Evolutionary conservation across 805 yeast species (phyloP).

Genomic region (Kazachstania psychrophila): DNA sequence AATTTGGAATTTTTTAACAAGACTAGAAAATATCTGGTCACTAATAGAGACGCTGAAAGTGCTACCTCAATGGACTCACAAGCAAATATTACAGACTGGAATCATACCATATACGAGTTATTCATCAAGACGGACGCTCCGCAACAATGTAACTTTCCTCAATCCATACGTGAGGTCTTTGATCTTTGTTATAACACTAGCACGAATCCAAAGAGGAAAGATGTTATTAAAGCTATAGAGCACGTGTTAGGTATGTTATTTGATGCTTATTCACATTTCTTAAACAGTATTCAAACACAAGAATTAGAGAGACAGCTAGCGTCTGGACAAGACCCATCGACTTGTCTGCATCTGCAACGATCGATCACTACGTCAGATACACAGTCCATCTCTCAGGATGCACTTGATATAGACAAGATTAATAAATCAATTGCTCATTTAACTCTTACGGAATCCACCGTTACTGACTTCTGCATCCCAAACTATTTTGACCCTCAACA

Average conservation of each 20-base stretch:
- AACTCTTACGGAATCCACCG: no score
- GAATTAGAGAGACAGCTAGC: no score
- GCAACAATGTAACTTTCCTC: constrained; percentile 27
- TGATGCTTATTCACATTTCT: constrained; percentile 20
- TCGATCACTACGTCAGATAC: no score
- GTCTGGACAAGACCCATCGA: no score
- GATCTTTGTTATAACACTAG: constrained; percentile 10
- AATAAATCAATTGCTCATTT: neutral
- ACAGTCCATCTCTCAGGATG: neutral
- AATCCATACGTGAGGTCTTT: constrained; percentile 15
- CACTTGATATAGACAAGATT: neutral
- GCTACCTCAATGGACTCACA: neutral
- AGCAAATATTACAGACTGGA: constrained; percentile 15
- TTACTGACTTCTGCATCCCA: no score
- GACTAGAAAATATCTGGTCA: constrained; percentile 7
- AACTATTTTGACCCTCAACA: no score
- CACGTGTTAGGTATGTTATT: constrained; percentile 21
- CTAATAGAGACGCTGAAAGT: constrained; percentile 5
- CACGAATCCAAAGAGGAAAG: constrained; percentile 13
- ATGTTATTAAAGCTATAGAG: constrained; percentile 18
- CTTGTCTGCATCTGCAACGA: no score
- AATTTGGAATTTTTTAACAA: constrained; percentile 22
- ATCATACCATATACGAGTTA: constrained; percentile 13
- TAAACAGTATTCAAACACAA: constrained; percentile 2
- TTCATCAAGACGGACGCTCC: constrained; percentile 23